These are phyloP conservation scores for Alnus rubra DNA, from an alignment of 306 rosid species.

Conservation along the genomic window DNA sequence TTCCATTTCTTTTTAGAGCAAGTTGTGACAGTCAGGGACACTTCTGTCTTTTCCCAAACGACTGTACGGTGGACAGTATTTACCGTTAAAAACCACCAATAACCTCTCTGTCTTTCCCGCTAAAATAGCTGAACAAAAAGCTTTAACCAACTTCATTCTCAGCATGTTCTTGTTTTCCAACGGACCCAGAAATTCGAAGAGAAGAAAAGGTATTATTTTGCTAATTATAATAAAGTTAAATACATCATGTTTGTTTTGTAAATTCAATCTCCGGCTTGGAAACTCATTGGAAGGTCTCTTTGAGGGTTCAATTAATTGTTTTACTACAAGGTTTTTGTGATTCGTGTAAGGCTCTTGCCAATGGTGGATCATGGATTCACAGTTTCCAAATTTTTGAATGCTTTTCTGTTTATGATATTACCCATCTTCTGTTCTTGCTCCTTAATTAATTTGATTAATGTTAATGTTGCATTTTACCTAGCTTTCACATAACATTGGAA, in stretches of 20 bases:
- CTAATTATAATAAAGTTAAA: neutral
- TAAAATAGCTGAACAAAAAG: constrained; percentile 38
- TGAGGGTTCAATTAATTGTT: neutral
- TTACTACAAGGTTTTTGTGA: neutral
- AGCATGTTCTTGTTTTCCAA: constrained; percentile 23
- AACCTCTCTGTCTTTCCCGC: constrained; percentile 30
- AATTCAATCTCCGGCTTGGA: constrained; percentile 16
- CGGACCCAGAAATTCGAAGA: neutral
- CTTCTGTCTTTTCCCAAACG: constrained; percentile 10
- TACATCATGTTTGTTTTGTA: constrained; percentile 1
- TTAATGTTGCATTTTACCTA: neutral
- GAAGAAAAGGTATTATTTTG: neutral
- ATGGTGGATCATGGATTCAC: neutral
- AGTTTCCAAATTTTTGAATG: neutral
- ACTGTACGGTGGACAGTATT: constrained; percentile 27
- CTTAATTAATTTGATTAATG: neutral
- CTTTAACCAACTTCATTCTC: constrained; percentile 35
- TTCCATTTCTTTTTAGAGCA: neutral
- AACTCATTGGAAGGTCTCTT: neutral
- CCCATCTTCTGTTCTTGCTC: neutral
- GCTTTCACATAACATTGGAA: no score
- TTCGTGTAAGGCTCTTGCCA: constrained; percentile 22
- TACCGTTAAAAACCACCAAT: constrained; percentile 32
- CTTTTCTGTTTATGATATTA: neutral
- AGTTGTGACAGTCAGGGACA: neutral